A percentile compares a stretch with the other conserved stretches of the same genome.
Conservation (phyloP, 1,284 basidiomycete species). For the Cryptococcus depauperatus region DNA sequence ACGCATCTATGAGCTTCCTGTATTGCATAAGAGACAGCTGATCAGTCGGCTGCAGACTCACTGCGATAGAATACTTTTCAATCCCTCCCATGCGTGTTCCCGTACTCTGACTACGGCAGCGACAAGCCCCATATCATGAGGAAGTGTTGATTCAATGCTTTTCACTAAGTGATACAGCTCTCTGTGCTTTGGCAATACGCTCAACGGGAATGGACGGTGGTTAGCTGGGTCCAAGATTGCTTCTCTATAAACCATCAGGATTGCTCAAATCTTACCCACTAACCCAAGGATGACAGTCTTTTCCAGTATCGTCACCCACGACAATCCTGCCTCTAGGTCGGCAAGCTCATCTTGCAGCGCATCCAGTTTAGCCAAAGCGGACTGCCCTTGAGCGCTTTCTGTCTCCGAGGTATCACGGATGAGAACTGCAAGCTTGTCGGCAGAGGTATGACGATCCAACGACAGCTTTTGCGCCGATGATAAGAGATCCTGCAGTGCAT, state of each 20-base stretch:
- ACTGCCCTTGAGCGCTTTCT: not conserved
- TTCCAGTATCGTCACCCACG: slow-evolving; percentile 67
- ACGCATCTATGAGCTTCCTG: slow-evolving; percentile 56
- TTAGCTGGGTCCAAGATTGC: slow-evolving; percentile 31
- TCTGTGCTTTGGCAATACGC: slow-evolving; percentile 53
- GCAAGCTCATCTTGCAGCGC: slow-evolving; percentile 59
- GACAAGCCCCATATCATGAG: slow-evolving; percentile 50
- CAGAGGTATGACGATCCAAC: slow-evolving; percentile 58
- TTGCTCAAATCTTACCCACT: slow-evolving; percentile 16
- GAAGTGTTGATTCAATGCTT: slow-evolving; percentile 33
- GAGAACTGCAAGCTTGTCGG: slow-evolving; percentile 34
- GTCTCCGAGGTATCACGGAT: slow-evolving; percentile 22
- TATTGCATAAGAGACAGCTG: not conserved
- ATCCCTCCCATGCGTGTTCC: slow-evolving; percentile 63
- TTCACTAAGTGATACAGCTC: slow-evolving; percentile 58
- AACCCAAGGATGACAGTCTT: slow-evolving; percentile 65
- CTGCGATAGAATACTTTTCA: slow-evolving; percentile 59
- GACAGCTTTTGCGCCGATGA: slow-evolving; percentile 62
- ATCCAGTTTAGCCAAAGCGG: no score
- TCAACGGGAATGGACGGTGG: slow-evolving; percentile 45
- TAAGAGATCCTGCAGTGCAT: slow-evolving; percentile 40
- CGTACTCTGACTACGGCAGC: slow-evolving; percentile 49
- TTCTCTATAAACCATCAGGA: slow-evolving; percentile 21
- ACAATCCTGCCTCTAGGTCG: slow-evolving; percentile 63
- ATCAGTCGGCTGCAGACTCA: slow-evolving; percentile 44